Percentiles rank a stretch among this genome's conserved stretches.
These are phyloP conservation scores for Hypoxylon rickii DNA, from an alignment of 495 filamentous ascomycete species.

Conservation along the genomic window DNA sequence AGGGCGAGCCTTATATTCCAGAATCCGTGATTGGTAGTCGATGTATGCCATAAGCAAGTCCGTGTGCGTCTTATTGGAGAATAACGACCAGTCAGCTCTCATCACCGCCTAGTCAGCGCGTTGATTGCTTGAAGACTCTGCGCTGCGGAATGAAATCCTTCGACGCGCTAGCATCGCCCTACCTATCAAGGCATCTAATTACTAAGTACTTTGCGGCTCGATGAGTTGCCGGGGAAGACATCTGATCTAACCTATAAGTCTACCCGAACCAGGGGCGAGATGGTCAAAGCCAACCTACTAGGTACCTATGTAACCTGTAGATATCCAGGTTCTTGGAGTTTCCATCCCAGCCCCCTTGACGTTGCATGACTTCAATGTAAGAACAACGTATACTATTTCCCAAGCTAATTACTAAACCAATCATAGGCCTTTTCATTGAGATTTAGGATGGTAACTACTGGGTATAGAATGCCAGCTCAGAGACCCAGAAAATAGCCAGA, in stretches of 20 bases:
- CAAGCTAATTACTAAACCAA: background rate
- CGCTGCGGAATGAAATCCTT: too few species aligned
- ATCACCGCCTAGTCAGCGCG: too few species aligned
- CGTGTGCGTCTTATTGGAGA: constrained; percentile 7
- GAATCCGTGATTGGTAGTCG: constrained; percentile 13
- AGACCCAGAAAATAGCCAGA: background rate
- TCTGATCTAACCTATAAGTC: too few species aligned
- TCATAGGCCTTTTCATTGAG: background rate
- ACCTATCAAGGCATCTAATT: background rate
- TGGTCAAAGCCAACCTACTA: too few species aligned
- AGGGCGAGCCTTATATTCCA: constrained; percentile 9
- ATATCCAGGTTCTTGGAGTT: background rate
- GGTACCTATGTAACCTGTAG: too few species aligned
- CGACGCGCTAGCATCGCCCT: background rate
- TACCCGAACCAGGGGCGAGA: too few species aligned
- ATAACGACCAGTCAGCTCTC: constrained; percentile 1
- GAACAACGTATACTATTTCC: background rate
- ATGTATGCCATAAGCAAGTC: background rate
- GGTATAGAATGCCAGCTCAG: background rate
- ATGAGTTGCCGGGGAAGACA: too few species aligned
- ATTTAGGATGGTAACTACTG: too few species aligned
- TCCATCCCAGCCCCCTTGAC: too few species aligned
- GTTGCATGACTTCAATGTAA: too few species aligned
- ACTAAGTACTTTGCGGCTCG: too few species aligned
- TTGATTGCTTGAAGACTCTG: too few species aligned